These are phyloP conservation scores for Uronychia setigera DNA, from an alignment of 73 alveolate genomes.

Conservation along the genomic window DNA sequence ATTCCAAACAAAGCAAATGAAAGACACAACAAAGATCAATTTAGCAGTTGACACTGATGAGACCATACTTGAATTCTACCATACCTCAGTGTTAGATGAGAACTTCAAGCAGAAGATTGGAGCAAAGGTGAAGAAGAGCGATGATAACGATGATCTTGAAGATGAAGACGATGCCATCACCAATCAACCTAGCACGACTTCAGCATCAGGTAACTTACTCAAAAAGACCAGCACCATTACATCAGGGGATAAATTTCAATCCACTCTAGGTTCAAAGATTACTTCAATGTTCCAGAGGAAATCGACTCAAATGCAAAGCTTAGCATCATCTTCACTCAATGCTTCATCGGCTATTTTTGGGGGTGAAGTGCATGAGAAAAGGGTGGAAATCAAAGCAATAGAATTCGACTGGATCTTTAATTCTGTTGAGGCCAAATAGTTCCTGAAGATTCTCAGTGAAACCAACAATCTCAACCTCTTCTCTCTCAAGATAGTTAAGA, in stretches of 20 bases:
- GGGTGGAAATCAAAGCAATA: constrained; percentile 12
- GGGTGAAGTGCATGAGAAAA: not conserved
- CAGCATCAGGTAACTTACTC: not conserved
- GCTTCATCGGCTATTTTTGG: not conserved
- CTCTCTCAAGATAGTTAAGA: constrained; percentile 2
- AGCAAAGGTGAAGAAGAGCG: too few relatives aligned
- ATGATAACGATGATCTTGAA: too few relatives aligned
- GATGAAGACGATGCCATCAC: too few relatives aligned
- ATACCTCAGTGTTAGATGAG: too few relatives aligned
- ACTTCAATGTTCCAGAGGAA: not conserved
- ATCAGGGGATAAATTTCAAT: not conserved
- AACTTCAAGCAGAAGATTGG: too few relatives aligned
- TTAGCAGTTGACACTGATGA: too few relatives aligned
- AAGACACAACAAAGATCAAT: too few relatives aligned
- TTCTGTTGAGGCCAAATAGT: not conserved
- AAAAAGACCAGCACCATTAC: not conserved
- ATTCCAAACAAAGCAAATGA: not conserved
- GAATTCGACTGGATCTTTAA: constrained; percentile 30
- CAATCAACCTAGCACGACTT: not conserved
- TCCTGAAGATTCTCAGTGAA: constrained; percentile 8
- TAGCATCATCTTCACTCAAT: not conserved
- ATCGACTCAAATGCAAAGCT: not conserved
- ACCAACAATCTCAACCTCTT: constrained; percentile 13
- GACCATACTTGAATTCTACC: too few relatives aligned
- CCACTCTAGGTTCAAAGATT: not conserved